These are phyloP conservation scores for Garcia nutans DNA, from an alignment of 345 rosid species.

Conservation along the genomic window DNA sequence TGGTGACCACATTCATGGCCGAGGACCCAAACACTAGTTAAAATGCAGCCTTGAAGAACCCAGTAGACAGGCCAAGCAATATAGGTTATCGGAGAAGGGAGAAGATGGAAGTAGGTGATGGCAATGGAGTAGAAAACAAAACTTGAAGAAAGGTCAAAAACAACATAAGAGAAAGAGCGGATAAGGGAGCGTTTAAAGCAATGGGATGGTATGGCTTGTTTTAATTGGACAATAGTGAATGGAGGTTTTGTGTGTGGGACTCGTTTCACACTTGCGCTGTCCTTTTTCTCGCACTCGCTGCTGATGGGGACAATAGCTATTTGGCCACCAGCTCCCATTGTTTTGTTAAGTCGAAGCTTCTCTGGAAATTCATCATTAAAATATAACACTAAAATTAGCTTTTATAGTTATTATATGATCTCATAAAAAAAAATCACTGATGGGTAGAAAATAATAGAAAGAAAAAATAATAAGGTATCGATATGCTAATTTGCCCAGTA, in stretches of 20 bases:
- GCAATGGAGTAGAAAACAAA: conserved; percentile 55
- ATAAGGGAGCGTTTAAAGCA: conserved; percentile 81
- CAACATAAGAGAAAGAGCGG: conserved; percentile 68
- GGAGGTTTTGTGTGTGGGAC: conserved; percentile 69
- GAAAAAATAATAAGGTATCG: no score
- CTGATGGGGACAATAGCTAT: conserved; percentile 44
- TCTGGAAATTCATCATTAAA: not conserved
- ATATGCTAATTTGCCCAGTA: no score
- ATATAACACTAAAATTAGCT: no score
- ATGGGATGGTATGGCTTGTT: conserved; percentile 85
- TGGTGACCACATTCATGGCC: conserved; percentile 98
- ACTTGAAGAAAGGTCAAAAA: conserved; percentile 56
- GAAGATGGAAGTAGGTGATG: conserved; percentile 49
- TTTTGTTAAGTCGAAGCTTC: not conserved
- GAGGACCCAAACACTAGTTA: conserved; percentile 81
- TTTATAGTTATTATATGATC: no score
- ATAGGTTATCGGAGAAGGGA: conserved; percentile 54
- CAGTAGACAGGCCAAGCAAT: conserved; percentile 84
- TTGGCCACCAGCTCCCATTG: conserved; percentile 88
- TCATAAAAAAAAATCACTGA: no score
- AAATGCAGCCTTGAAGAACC: conserved; percentile 75
- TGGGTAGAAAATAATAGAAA: no score
- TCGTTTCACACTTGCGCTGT: conserved; percentile 32
- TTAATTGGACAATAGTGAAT: conserved; percentile 61
- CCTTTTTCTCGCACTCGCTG: conserved; percentile 35